phyloP scores from a whole-genome alignment of 352 stramenopile species.

The Pythium dissotocum region DNA sequence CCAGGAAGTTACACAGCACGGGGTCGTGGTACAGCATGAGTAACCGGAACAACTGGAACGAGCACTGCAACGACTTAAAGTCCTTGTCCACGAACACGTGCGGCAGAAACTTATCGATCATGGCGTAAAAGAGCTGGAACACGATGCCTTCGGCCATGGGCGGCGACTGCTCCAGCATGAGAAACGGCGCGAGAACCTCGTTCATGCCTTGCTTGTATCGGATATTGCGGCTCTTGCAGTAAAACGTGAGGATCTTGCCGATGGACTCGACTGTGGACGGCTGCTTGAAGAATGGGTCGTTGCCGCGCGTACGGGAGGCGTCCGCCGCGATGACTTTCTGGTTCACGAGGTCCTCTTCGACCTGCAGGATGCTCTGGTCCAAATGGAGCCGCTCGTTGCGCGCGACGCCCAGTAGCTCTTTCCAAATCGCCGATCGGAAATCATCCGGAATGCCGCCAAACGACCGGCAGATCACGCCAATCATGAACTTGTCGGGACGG shows the following conservation, averaged over 20 bases:
- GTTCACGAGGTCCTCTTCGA: slow-evolving; percentile 88
- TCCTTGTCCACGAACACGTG: slow-evolving; percentile 89
- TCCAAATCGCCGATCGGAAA: slow-evolving; percentile 70
- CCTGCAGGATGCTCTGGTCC: slow-evolving; percentile 68
- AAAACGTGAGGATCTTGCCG: slow-evolving; percentile 89
- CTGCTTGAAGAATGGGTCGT: slow-evolving; percentile 77
- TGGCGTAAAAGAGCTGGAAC: slow-evolving; percentile 88
- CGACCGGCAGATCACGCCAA: slow-evolving; percentile 70
- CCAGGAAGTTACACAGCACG: slow-evolving; percentile 82
- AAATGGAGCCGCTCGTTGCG: slow-evolving; percentile 60
- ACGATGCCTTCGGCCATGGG: slow-evolving; percentile 65
- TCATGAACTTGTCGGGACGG: slow-evolving; percentile 69
- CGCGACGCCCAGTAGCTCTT: slow-evolving; percentile 74
- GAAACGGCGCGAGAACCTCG: slow-evolving; percentile 91
- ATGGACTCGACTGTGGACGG: slow-evolving; percentile 76
- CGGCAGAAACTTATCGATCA: slow-evolving; percentile 88
- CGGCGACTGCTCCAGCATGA: slow-evolving; percentile 63
- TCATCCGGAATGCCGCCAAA: slow-evolving; percentile 57
- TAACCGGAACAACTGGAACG: slow-evolving; percentile 90
- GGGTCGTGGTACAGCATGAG: slow-evolving; percentile 93
- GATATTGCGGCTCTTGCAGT: slow-evolving; percentile 90
- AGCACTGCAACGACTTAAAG: slow-evolving; percentile 91
- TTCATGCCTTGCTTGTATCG: slow-evolving; percentile 95
- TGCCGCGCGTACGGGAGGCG: slow-evolving; percentile 76
- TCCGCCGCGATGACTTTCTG: slow-evolving; percentile 91